Evolutionary conservation across 441 rosid genomes (phyloP), one percentile per base, ranked within the genome.

Genomic region (Geranium incanum): DNA sequence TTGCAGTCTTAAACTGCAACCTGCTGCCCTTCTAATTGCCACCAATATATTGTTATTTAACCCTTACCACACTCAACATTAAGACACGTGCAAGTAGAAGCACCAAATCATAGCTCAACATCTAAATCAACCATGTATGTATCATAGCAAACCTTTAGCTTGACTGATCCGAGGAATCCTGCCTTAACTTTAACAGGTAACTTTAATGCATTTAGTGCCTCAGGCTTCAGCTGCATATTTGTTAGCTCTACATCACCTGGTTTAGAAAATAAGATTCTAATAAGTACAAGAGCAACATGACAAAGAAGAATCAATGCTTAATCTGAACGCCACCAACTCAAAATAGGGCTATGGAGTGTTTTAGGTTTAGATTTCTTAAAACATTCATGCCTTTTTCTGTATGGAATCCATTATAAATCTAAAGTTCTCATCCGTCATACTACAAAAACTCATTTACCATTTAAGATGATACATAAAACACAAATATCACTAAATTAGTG

Each of bases 91-190:
- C 66, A 16, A 62, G 21, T 62, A 62, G 66, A 15, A 62, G 33
- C 33, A 62, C 23, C 66, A 62, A 62, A 52, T 2, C 59, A 52
- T 52, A 13, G n/a, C 15, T 48, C 57, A 63, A 63, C 67, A 63
- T 19, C 65, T n/a, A 59, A 5, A 63, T 65, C 68, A 28, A 33
- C 39, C 38, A 13, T 55, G 18, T 15, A 13, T 55, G 18, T 15
- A 21, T 45, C 5, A 21, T 36, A 43, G 79, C 89, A 75, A 71
- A 89, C 95, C 95, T 89, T 87, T 70, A 95, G 96, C 81, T 86
- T 95, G 66, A 95, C 98, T 1, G 98, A 92, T 77, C 99, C 99
- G 81, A 95, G 99, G 83, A 95, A 95, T 68, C 99, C 99, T 45
- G 96, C 98, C 84, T 95, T 95, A 76, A 95, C 99, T 84, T 81